These are phyloP conservation scores for Trametes sanguinea DNA, from an alignment of 768 basidiomycete species.

Conservation along the genomic window DNA sequence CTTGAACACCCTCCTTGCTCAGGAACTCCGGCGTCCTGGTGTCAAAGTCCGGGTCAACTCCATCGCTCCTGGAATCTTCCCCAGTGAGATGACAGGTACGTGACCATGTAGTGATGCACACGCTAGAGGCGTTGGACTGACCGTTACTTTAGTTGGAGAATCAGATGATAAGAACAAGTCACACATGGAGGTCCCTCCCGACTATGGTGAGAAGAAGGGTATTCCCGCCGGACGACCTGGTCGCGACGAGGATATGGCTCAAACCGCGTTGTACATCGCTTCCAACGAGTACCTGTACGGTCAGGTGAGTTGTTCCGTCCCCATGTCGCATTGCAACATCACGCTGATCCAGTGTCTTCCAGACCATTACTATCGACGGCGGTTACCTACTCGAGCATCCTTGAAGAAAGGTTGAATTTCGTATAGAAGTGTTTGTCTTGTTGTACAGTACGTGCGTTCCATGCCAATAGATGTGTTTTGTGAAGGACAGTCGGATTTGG, in stretches of 20 bases:
- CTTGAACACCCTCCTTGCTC: constrained; percentile 38
- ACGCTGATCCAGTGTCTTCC: not conserved
- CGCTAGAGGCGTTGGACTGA: not conserved
- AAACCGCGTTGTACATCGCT: constrained; percentile 35
- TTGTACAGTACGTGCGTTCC: not conserved
- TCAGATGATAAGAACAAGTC: constrained; percentile 39
- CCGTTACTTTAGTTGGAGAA: constrained; percentile 20
- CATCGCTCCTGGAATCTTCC: constrained; percentile 40
- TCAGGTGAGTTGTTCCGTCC: constrained; percentile 31
- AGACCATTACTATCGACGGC: constrained; percentile 32
- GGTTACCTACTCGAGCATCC: constrained; percentile 34
- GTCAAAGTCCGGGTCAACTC: constrained; percentile 40
- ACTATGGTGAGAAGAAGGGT: constrained; percentile 37
- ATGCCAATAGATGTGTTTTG: too few species aligned
- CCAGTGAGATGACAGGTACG: constrained; percentile 39
- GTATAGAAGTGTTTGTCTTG: not conserved
- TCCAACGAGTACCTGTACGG: constrained; percentile 39
- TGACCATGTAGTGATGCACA: not conserved
- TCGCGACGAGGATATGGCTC: constrained; percentile 39
- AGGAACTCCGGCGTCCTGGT: constrained; percentile 35
- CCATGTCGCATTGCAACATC: not conserved
- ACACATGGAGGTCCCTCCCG: constrained; percentile 29
- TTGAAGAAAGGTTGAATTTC: constrained; percentile 15
- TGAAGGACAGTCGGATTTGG: too few species aligned
- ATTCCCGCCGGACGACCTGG: constrained; percentile 40